phyloP scores from a whole-genome alignment of 805 yeast genomes.

The Suhomyces vadensis region DNA sequence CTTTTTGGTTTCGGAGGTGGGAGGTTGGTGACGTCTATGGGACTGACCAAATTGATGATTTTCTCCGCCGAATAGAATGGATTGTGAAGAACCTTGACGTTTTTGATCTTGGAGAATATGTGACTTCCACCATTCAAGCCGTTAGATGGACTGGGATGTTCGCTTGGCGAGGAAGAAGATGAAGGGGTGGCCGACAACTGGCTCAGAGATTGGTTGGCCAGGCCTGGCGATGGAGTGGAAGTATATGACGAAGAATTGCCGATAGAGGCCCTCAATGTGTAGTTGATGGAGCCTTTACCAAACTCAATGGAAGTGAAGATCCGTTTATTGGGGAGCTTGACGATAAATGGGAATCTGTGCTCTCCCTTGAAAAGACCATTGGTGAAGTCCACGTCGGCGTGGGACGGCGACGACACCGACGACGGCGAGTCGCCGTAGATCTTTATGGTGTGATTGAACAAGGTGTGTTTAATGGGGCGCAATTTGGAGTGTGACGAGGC shows the following conservation, averaged over 20 bases:
- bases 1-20: conserved; percentile 68
- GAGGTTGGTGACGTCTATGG: conserved; percentile 68
- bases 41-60: conserved; percentile 61
- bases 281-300: conserved; percentile 81
- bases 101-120: conserved; percentile 6
- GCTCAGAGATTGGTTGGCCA: too few species aligned
- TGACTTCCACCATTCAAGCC: neutral
- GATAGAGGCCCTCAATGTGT: conserved; percentile 56
- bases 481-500: conserved; percentile 53
- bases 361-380: conserved; percentile 75
- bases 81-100: conserved; percentile 6
- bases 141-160: neutral
- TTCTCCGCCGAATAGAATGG: conserved; percentile 39
- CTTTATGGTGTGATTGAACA: conserved; percentile 60
- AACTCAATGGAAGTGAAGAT: conserved; percentile 75
- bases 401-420: conserved; percentile 3
- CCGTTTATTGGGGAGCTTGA: conserved; percentile 73
- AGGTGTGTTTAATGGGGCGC: conserved; percentile 49
- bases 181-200: neutral
- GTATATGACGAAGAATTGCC: conserved; percentile 17
- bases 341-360: conserved; percentile 84
- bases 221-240: conserved; percentile 3
- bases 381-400: conserved; percentile 16
- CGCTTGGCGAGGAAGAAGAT: neutral
- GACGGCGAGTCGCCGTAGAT: conserved; percentile 49